phyloP scores from a whole-genome alignment of 2,329 filamentous ascomycete genomes.

The Paracorniculantispora psalliotae region DNA sequence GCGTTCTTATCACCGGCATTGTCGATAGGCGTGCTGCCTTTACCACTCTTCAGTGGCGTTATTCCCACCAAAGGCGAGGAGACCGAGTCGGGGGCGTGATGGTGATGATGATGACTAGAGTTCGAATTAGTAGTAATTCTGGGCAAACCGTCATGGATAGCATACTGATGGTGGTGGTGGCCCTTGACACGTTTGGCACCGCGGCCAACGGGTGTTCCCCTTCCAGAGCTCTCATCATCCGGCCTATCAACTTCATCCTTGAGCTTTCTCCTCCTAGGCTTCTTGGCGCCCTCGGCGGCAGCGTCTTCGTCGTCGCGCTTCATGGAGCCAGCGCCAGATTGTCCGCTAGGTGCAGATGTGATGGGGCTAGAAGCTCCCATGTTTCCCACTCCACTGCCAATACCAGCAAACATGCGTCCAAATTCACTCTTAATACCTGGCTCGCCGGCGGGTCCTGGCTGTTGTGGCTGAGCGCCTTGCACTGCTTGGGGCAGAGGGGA shows the following conservation, averaged over 20 bases:
- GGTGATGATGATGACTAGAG: slow-evolving; percentile 48
- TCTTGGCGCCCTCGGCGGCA: slow-evolving; percentile 40
- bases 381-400: slow-evolving; percentile 56
- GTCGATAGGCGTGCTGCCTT: slow-evolving; percentile 40
- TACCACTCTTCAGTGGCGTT: slow-evolving; percentile 46
- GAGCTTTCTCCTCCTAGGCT: slow-evolving; percentile 61
- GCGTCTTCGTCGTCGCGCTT: slow-evolving; percentile 52
- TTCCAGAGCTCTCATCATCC: slow-evolving; percentile 62
- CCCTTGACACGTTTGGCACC: slow-evolving; percentile 62
- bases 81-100: slow-evolving; percentile 45
- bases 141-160: slow-evolving; percentile 18
- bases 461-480: slow-evolving; percentile 80
- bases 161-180: slow-evolving; percentile 64
- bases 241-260: slow-evolving; percentile 69
- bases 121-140: slow-evolving; percentile 18
- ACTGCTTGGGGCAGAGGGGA: slow-evolving; percentile 91
- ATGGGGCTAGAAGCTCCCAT: slow-evolving; percentile 50
- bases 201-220: slow-evolving; percentile 54
- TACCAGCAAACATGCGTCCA: slow-evolving; percentile 91
- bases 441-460: slow-evolving; percentile 72
- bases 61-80: slow-evolving; percentile 37
- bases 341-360: slow-evolving; percentile 33
- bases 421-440: slow-evolving; percentile 93
- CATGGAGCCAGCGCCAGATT: slow-evolving; percentile 42
- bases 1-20: slow-evolving; percentile 41